Percentiles rank a stretch among this genome's conserved stretches.
These are phyloP conservation scores for Diplodia intermedia DNA, from an alignment of 2,329 filamentous ascomycete genomes.

Conservation along the genomic window DNA sequence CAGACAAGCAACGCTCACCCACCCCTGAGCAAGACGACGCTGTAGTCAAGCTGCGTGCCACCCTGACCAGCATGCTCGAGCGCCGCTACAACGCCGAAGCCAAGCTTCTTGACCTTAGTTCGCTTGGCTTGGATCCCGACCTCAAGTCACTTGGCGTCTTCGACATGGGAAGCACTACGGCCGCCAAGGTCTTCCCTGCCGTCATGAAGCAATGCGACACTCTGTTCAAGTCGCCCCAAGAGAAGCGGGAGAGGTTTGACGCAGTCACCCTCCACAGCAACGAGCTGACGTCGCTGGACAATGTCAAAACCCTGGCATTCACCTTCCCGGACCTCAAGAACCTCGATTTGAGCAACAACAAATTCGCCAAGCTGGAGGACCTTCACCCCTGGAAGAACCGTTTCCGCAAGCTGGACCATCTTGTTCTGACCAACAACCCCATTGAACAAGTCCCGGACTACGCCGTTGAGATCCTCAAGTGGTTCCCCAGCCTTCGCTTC, in stretches of 20 bases:
- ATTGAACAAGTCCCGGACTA: constrained; percentile 63
- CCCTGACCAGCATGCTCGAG: constrained; percentile 73
- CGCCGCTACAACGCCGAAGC: constrained; percentile 73
- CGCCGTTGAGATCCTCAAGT: constrained; percentile 72
- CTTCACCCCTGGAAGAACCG: constrained; percentile 80
- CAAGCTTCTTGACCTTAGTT: constrained; percentile 85
- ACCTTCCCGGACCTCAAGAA: constrained; percentile 87
- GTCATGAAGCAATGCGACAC: constrained; percentile 86
- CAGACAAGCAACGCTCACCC: constrained; percentile 26
- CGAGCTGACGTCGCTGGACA: constrained; percentile 72
- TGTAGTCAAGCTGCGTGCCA: constrained; percentile 38
- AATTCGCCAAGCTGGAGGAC: constrained; percentile 70
- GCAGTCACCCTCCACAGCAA: constrained; percentile 86
- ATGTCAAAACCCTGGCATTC: constrained; percentile 76
- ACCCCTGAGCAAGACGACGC: background rate
- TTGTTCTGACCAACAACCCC: constrained; percentile 80
- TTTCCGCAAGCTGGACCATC: constrained; percentile 78
- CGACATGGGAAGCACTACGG: constrained; percentile 66
- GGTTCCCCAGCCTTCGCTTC: constrained; percentile 81
- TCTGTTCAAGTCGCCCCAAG: constrained; percentile 73
- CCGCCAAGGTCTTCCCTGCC: constrained; percentile 88
- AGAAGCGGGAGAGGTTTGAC: constrained; percentile 78
- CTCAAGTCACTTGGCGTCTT: constrained; percentile 80
- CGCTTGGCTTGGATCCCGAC: constrained; percentile 73
- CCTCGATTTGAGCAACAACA: constrained; percentile 86